These are phyloP conservation scores for Mycosphaerella sp. DNA, from an alignment of 2,329 filamentous ascomycete genomes.

Conservation along the genomic window DNA sequence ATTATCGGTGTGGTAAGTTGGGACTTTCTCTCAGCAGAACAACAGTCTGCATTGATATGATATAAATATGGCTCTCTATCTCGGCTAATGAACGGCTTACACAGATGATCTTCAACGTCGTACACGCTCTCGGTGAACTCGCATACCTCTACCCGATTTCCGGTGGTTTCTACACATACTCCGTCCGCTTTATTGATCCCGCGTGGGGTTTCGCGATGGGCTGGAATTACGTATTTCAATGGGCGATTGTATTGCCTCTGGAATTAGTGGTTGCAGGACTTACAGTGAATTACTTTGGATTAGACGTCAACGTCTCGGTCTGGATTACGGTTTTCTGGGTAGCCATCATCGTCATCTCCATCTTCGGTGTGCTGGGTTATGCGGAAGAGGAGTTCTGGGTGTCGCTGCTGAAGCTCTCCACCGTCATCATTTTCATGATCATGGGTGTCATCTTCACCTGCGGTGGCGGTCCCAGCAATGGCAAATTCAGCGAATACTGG, in stretches of 20 bases:
- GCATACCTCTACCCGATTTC: constrained; percentile 39
- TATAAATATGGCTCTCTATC: no score
- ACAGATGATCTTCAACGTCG: constrained; percentile 37
- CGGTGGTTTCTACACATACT: constrained; percentile 38
- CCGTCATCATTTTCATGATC: constrained; percentile 57
- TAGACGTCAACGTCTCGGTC: constrained; percentile 19
- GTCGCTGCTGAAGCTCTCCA: constrained; percentile 25
- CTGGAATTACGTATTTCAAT: constrained; percentile 30
- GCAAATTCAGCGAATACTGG: constrained; percentile 32
- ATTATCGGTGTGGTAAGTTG: constrained; percentile 32
- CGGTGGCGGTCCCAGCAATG: constrained; percentile 47
- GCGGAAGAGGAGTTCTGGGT: constrained; percentile 30
- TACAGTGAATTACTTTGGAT: constrained; percentile 26
- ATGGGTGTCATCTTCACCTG: constrained; percentile 53
- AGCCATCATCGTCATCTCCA: constrained; percentile 23
- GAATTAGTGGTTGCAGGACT: constrained; percentile 25
- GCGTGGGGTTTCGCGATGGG: constrained; percentile 31
- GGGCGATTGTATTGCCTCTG: constrained; percentile 25
- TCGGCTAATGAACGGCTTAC: not conserved
- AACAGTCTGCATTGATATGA: no score
- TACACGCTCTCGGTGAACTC: constrained; percentile 39
- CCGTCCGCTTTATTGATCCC: constrained; percentile 42
- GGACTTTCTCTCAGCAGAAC: not conserved
- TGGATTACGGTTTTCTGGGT: constrained; percentile 25
- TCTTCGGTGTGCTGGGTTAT: constrained; percentile 29